Evolutionary conservation across 2,329 filamentous ascomycete genomes (phyloP), one percentile per base, ranked within the genome.

Genomic region (Ceratocystis eucalypticola): DNA sequence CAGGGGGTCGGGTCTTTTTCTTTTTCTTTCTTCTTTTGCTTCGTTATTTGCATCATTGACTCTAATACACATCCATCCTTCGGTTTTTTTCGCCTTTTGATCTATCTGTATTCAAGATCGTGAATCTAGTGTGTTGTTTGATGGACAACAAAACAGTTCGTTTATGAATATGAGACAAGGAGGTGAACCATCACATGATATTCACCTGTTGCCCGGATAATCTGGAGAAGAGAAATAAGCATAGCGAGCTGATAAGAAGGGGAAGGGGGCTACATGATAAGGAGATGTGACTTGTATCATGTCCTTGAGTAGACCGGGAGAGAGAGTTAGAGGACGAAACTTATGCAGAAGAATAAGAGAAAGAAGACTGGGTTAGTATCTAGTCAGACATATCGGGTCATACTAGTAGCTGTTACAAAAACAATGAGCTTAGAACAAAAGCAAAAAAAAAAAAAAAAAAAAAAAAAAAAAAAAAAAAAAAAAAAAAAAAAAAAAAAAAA

Each of bases 121-220:
- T 30, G 22, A 6, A 12, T 17, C 15, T 6, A 30, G 15, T n/a
- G 53, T 59, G 28, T 7, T 57, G 28, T 30, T 28, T 28, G 6
- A 12, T 6, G 53, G 53, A n/a, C 33, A n/a, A 7, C 15, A 15
- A 22, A 22, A 57, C 20, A 22, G 25, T 17, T 57, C 22, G 53
- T 12, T 57, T 28, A 22, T 57, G 53, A 55, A 20, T 30, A 30
- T 20, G 50, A 57, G n/a, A 50, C n/a, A 57, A 28, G 53, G 15
- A 17, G 15, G 17, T 17, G 5, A 5, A 28, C 15, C 20, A 28
- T 50, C 57, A 61, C 33, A 53, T 46, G 64, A 65, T 65, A 46
- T 57, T 22, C 45, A 65, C 33, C 41, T 57, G 41, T 65, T 48
- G 28, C 33, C 45, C 53, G 22, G 50, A 65, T 59, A 20, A 44